Conservation (phyloP, 352 stramenopile species). For the Phytophthora cactorum region DNA sequence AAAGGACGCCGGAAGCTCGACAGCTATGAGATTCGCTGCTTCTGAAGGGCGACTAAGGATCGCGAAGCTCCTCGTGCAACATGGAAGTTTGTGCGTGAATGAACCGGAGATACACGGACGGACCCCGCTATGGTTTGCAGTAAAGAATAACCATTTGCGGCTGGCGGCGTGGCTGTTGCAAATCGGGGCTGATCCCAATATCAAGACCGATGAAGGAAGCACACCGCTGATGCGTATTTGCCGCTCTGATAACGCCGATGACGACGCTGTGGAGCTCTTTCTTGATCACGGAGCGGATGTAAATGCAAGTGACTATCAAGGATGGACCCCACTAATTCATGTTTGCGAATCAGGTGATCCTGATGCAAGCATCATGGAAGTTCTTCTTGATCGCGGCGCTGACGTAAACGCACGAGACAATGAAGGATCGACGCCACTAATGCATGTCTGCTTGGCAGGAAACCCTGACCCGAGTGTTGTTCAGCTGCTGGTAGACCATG, state of each 20-base stretch:
- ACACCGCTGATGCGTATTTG: constrained; percentile 6
- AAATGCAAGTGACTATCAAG: neutral
- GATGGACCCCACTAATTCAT: constrained; percentile 9
- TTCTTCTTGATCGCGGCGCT: constrained; percentile 4
- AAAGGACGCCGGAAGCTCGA: neutral
- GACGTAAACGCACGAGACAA: constrained; percentile 4
- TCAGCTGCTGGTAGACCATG: neutral
- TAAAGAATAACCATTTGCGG: neutral
- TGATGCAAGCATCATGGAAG: neutral
- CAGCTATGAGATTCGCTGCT: constrained; percentile 2
- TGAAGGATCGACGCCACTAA: constrained; percentile 5
- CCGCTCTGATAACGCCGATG: constrained; percentile 3
- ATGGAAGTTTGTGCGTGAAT: constrained; percentile 5
- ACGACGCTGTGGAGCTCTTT: neutral
- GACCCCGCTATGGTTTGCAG: constrained; percentile 5
- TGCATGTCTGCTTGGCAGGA: constrained; percentile 4
- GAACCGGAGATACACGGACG: constrained; percentile 1
- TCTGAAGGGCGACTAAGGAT: constrained; percentile 3
- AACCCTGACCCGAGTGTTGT: neutral
- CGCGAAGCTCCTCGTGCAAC: constrained; percentile 5
- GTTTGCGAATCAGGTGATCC: constrained; percentile 2
- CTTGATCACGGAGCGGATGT: constrained; percentile 3
- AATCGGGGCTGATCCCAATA: neutral
- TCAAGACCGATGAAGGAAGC: neutral
- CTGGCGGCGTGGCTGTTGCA: constrained; percentile 1